Evolutionary conservation across 495 filamentous ascomycete species (phyloP), one percentile per base, ranked within the genome.

Genomic region (Pyrenopolyporus hunteri): DNA sequence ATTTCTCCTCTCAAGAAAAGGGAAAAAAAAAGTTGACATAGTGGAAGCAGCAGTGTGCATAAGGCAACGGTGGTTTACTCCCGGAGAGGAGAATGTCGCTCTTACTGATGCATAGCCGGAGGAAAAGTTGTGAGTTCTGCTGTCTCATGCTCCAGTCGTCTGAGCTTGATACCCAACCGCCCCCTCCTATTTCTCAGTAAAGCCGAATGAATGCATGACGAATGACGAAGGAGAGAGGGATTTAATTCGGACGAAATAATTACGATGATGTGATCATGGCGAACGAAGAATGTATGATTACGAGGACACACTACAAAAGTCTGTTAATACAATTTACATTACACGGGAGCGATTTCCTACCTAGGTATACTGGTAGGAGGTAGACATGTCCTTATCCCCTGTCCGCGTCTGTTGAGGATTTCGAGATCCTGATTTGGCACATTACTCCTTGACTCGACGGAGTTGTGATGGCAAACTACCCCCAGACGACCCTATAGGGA

Each of bases 31-130:
- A 52, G 40, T 59, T 40, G 14, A 33, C 22, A 46, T 10, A 14
- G 31, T 16, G 39, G 16, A 22, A 44, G 5, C 17, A 54, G 26
- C 4, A 46, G 10, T 54, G 46, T 50, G 55, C 55, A 64, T 54
- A 59, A 20, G 35, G 44, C 39, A 58, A 50, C 9, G 48, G 33
- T 17, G 33, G 59, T 45, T 32, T n/a, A 44, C n/a, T 28, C 43
- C 25, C 33, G 26, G 11, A 40, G 13, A 28, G 26, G 49, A 59
- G 35, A 57, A 51, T 31, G 45, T 44, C 39, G 44, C 37, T 55
- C 35, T 50, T 16, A 16, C 56, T 49, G 45, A 39, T 60, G 62
- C 62, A 65, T 65, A 65, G 62, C 56, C 56, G 50, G 63, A 57
- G 45, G 62, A 29, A 57, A 37, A 57, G 22, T 55, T 51, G 26